phyloP scores from a whole-genome alignment of 805 yeast genomes.

The Lipomyces sp. region DNA sequence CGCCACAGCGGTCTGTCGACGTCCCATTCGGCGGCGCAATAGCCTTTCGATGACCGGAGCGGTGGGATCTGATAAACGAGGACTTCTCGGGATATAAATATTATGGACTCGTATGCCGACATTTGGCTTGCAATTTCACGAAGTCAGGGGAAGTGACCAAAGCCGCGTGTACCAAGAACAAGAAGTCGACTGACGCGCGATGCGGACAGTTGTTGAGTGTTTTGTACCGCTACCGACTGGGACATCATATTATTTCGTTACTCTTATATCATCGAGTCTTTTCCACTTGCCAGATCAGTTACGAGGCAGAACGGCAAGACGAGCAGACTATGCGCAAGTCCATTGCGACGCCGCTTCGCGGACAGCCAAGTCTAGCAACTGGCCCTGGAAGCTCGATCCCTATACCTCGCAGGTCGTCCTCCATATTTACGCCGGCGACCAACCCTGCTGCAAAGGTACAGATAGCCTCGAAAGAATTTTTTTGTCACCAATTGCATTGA shows the following conservation, averaged over 20 bases:
- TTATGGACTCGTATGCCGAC: constrained; percentile 24
- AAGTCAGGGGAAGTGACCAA: no score
- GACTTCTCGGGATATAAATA: constrained; percentile 40
- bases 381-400: constrained; percentile 32
- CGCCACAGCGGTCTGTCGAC: constrained; percentile 47
- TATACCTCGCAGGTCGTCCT: constrained; percentile 27
- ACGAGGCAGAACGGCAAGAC: neutral
- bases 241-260: neutral
- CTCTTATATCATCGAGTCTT: no score
- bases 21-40: constrained; percentile 45
- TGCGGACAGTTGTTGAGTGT: neutral
- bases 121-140: neutral
- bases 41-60: constrained; percentile 39
- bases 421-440: constrained; percentile 22
- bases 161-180: no score
- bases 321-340: constrained; percentile 11
- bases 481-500: neutral
- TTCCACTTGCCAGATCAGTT: neutral
- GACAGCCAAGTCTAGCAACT: constrained; percentile 1
- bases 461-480: neutral
- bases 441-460: constrained; percentile 9
- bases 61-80: constrained; percentile 44
- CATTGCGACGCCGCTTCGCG: constrained; percentile 9
- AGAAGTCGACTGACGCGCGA: no score
- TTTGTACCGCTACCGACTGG: neutral